Percentiles rank a stretch among this genome's conserved stretches.
Conservation (phyloP, 139 green algal species). For the Chlorella sp. region DNA sequence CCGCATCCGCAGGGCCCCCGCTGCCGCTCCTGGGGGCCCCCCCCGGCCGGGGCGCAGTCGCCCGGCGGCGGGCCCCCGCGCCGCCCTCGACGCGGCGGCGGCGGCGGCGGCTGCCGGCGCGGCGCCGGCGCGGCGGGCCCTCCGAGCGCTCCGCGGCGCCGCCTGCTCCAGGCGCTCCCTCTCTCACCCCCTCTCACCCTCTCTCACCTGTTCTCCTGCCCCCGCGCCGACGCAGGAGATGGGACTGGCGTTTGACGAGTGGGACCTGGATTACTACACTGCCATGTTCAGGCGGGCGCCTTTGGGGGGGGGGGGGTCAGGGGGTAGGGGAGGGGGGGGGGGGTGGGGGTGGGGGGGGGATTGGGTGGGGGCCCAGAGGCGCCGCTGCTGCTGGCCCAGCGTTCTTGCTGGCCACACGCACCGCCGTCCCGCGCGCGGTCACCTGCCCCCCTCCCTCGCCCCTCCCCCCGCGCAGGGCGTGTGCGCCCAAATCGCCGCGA, state of each 20-base stretch:
- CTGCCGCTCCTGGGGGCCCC: not conserved
- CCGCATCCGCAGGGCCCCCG: not conserved
- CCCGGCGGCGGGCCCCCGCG: too few species aligned
- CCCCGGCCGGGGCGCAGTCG: too few species aligned
- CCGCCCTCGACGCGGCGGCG: not conserved
- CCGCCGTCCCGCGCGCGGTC: not conserved
- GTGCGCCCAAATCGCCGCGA: conserved; percentile 50
- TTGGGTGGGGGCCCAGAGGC: not conserved
- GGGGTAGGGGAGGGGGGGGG: too few species aligned
- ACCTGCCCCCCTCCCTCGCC: not conserved
- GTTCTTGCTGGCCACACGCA: not conserved
- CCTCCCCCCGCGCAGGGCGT: conserved; percentile 37
- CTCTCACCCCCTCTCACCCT: not conserved
- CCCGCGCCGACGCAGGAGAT: conserved; percentile 68
- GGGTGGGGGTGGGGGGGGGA: not conserved
- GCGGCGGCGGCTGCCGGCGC: not conserved
- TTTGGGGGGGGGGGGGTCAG: too few species aligned
- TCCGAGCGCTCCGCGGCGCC: too few species aligned
- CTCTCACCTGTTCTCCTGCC: conserved; percentile 8
- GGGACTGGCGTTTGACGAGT: conserved; percentile 97
- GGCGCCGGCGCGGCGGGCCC: too few species aligned
- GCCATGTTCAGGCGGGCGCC: conserved; percentile 86
- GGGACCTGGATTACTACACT: conserved; percentile 95
- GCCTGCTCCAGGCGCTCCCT: not conserved
- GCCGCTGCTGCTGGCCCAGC: too few species aligned